Percentiles rank a stretch among this genome's conserved stretches.
Conservation (phyloP, 768 basidiomycete species). For the Boletus reticulatus region DNA sequence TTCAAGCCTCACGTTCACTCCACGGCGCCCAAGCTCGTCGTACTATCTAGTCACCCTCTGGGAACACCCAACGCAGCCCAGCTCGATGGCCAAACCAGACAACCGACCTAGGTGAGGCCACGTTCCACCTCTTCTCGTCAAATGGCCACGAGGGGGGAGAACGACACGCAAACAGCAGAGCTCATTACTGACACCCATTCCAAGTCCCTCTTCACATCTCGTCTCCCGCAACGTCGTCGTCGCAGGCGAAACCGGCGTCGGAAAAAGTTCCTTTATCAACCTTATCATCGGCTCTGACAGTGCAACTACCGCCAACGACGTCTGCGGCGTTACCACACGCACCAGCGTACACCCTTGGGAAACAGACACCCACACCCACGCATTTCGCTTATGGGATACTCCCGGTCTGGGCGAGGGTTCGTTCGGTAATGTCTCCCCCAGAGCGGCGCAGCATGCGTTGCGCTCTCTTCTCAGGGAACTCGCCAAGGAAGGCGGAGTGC, state of each 20-base stretch:
- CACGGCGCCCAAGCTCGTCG: too few relatives aligned
- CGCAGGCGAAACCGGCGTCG: conserved; percentile 25
- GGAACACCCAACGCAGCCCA: not conserved
- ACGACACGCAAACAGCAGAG: too few relatives aligned
- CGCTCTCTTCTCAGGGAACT: conserved; percentile 19
- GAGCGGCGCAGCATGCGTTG: conserved; percentile 18
- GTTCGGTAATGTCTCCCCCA: conserved; percentile 22
- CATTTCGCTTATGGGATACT: conserved; percentile 25
- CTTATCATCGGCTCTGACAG: conserved; percentile 15
- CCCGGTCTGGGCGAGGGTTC: conserved; percentile 23
- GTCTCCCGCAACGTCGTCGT: conserved; percentile 21
- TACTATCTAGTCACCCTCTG: too few relatives aligned
- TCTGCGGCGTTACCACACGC: conserved; percentile 20
- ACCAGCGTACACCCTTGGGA: conserved; percentile 15
- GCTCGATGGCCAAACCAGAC: conserved; percentile 8
- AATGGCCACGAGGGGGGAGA: too few relatives aligned
- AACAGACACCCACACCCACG: conserved; percentile 14
- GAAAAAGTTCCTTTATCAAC: conserved; percentile 27
- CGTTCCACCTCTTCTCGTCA: not conserved
- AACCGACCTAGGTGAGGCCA: conserved; percentile 7
- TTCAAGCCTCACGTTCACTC: not conserved
- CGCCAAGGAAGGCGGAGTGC: conserved; percentile 21
- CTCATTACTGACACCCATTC: not conserved
- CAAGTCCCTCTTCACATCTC: conserved; percentile 3
- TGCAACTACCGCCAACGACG: conserved; percentile 21